Conservation (phyloP, 805 yeast species). For the Spathaspora gorwiae region DNA sequence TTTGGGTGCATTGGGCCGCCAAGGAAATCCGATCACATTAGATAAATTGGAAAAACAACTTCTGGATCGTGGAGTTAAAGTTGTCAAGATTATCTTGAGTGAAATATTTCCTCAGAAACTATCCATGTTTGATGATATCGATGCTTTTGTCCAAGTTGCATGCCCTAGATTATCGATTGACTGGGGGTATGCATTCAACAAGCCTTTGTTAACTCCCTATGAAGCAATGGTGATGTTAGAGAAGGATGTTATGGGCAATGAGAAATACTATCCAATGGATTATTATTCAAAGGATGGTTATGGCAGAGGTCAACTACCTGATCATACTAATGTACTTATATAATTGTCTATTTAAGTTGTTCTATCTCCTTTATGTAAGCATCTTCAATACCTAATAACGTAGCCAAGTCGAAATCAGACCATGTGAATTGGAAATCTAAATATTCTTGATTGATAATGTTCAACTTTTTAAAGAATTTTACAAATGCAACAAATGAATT, state of each 20-base stretch:
- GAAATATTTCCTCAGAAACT: slow-evolving; percentile 92
- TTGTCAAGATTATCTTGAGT: slow-evolving; percentile 77
- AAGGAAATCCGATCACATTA: slow-evolving; percentile 81
- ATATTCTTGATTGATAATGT: slow-evolving; percentile 31
- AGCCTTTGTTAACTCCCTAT: slow-evolving; percentile 90
- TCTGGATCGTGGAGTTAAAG: slow-evolving; percentile 51
- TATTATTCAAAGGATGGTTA: slow-evolving; percentile 87
- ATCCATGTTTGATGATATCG: slow-evolving; percentile 88
- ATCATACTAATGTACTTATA: slow-evolving; percentile 18
- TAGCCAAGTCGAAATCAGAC: slow-evolving; percentile 58
- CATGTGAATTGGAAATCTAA: slow-evolving; percentile 42
- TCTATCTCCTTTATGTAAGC: slow-evolving; percentile 12
- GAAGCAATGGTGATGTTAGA: slow-evolving; percentile 89
- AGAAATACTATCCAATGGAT: slow-evolving; percentile 87
- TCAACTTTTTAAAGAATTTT: slow-evolving; percentile 40
- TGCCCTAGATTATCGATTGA: slow-evolving; percentile 95
- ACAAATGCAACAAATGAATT: slow-evolving; percentile 48
- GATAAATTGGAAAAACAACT: slow-evolving; percentile 58
- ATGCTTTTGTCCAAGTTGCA: slow-evolving; percentile 95
- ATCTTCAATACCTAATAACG: slow-evolving; percentile 65
- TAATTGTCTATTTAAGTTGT: not conserved
- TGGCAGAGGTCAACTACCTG: slow-evolving; percentile 79
- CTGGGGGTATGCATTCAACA: slow-evolving; percentile 97
- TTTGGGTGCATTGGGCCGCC: slow-evolving; percentile 91
- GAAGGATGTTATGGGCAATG: slow-evolving; percentile 62